Base-by-base conservation (phyloP, 2,329 filamentous ascomycete species). In the Hirsutella thompsonii region DNA sequence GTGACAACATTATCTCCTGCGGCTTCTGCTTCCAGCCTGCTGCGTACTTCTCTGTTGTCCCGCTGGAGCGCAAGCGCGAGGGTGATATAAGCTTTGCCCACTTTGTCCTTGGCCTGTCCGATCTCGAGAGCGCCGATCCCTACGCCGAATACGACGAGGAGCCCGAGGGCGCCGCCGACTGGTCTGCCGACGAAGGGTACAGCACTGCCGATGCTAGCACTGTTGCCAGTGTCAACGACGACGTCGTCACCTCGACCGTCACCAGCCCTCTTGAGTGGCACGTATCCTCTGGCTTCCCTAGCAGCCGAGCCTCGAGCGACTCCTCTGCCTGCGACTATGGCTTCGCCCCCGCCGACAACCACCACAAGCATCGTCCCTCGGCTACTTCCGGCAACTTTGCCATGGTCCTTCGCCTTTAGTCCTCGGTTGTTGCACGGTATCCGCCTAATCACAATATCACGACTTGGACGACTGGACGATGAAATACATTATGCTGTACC, bases 1-100 rank as follows among this genome's bases (percentile, higher is more conserved):
- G 70, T 52, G 70, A 69, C 48, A 42, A 46, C 42, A 50, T 66
- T 46, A 59, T 73, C 44, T 52, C 54, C 37, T 73, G 69, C 55
- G 54, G 50, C 44, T 55, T 52, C 20, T 71, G 68, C 46, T 55
- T 55, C 29, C 46, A 52, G 23, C 44, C 53, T 41, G 49, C 49
- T 41, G 41, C 49, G 39, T 50, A 55, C 36, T 33, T 55, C 44
- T 44, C 43, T 37, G 44, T 44, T 36, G 42, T 46, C 30, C 38
- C 39, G 45, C 42, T 43, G 32, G 42, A 50, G 23, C 41, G 46
- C 30, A 46, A 46, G 23, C 38, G 42, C 9, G 26, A 44, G 20
- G 43, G 40, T 52, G 54, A 50, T 41, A 51, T 53, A 49, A 55
- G 51, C 47, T 43, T 56, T 44, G 55, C 49, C 45, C 52, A 59